These are phyloP conservation scores for Colletotrichum limetticola DNA, from an alignment of 2,329 filamentous ascomycete genomes.

Conservation along the genomic window DNA sequence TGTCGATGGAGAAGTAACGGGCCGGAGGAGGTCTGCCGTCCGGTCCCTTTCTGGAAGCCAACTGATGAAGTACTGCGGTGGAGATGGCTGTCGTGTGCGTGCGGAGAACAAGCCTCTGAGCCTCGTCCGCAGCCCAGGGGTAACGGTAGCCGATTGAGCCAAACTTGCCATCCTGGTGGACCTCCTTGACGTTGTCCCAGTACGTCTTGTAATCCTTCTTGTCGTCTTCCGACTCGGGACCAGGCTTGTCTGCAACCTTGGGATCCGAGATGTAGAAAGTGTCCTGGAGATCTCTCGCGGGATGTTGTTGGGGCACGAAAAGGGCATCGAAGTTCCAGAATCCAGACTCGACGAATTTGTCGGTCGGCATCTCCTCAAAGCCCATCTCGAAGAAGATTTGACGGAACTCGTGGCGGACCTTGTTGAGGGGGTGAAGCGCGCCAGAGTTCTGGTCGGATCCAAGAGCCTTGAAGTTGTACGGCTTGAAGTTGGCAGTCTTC, in stretches of 20 bases:
- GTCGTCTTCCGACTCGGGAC: slow-evolving; percentile 63
- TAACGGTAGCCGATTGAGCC: slow-evolving; percentile 97
- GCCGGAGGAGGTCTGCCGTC: slow-evolving; percentile 73
- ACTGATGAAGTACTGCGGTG: slow-evolving; percentile 88
- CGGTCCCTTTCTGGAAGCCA: slow-evolving; percentile 84
- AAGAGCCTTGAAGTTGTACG: slow-evolving; percentile 80
- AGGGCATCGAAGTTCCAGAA: slow-evolving; percentile 73
- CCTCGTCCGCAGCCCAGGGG: slow-evolving; percentile 90
- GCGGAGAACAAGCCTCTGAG: slow-evolving; percentile 86
- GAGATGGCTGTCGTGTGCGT: slow-evolving; percentile 97
- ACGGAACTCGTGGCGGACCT: slow-evolving; percentile 94
- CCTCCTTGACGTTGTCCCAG: slow-evolving; percentile 86
- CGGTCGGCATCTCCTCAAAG: slow-evolving; percentile 97
- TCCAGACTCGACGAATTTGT: slow-evolving; percentile 92
- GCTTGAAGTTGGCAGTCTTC: slow-evolving; percentile 93
- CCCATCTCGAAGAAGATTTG: slow-evolving; percentile 99
- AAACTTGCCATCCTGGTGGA: slow-evolving; percentile 92
- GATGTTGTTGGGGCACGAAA: slow-evolving; percentile 74
- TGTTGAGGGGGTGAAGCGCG: slow-evolving; percentile 80
- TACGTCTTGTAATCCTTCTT: slow-evolving; percentile 82
- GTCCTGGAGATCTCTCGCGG: slow-evolving; percentile 95
- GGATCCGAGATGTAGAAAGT: slow-evolving; percentile 99
- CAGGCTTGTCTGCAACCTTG: slow-evolving; percentile 75
- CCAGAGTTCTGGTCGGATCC: slow-evolving; percentile 71
- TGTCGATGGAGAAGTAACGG: slow-evolving; percentile 98